Percentiles rank a stretch among this genome's conserved stretches.
These are phyloP conservation scores for Nannizzia gypsea DNA, from an alignment of 2,329 filamentous ascomycete genomes.

Conservation along the genomic window DNA sequence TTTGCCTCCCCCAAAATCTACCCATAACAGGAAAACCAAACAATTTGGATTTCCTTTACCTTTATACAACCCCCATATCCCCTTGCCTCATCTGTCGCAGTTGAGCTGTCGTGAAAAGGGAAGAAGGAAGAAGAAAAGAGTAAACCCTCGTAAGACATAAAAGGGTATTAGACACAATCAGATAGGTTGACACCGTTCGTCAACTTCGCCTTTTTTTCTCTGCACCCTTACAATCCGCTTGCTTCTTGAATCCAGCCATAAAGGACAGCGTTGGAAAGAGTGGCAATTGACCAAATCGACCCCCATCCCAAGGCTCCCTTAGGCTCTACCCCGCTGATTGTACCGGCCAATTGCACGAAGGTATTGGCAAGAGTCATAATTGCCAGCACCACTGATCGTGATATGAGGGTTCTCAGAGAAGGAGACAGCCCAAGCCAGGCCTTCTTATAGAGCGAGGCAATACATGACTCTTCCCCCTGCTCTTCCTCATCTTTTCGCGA, in stretches of 20 bases:
- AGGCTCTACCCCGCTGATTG: conserved; percentile 57
- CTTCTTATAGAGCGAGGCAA: conserved; percentile 49
- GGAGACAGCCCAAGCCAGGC: conserved; percentile 51
- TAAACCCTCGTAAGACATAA: background rate
- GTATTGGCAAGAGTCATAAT: conserved; percentile 40
- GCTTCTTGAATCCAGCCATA: conserved; percentile 33
- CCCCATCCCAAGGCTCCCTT: conserved; percentile 62
- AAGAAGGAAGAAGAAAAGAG: background rate
- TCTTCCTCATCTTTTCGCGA: conserved; percentile 27
- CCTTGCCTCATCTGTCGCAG: background rate
- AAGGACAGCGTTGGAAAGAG: conserved; percentile 19
- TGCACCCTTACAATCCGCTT: conserved; percentile 17
- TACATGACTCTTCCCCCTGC: conserved; percentile 56
- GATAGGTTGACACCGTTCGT: background rate
- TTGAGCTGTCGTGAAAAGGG: background rate
- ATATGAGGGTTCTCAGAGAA: conserved; percentile 52
- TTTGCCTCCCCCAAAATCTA: background rate
- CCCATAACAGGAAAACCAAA: background rate
- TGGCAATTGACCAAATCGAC: conserved; percentile 56
- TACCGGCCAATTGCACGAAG: conserved; percentile 53
- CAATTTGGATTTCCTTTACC: background rate
- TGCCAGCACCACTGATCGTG: conserved; percentile 46
- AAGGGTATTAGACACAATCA: background rate
- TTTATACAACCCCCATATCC: background rate
- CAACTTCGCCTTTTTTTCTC: background rate